These are phyloP conservation scores for Fomitopsis serialis DNA, from an alignment of 768 basidiomycete species.

Conservation along the genomic window DNA sequence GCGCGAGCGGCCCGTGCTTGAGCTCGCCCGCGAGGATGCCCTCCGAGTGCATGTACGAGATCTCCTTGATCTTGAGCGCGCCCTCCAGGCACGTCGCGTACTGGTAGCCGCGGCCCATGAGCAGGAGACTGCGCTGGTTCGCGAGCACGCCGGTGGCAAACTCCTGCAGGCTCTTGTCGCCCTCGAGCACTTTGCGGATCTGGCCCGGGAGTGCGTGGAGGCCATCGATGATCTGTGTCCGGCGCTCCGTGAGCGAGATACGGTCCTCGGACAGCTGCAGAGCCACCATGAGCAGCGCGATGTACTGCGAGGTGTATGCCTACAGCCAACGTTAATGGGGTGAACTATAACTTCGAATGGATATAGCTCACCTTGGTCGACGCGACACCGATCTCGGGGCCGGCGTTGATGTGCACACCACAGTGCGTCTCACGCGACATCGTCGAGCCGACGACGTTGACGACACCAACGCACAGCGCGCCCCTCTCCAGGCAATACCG, in stretches of 20 bases:
- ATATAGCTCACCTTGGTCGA: constrained; percentile 76
- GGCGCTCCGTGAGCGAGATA: constrained; percentile 85
- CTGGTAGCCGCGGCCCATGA: constrained; percentile 99
- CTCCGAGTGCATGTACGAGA: constrained; percentile 86
- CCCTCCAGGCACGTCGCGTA: constrained; percentile 98
- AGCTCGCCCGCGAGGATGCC: constrained; percentile 97
- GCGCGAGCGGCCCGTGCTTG: constrained; percentile 96
- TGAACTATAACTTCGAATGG: background rate
- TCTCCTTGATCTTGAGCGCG: constrained; percentile 99
- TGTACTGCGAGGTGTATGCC: constrained; percentile 99
- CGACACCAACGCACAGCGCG: constrained; percentile 93
- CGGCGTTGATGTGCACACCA: constrained; percentile 99
- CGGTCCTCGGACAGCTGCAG: constrained; percentile 96
- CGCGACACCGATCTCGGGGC: constrained; percentile 98
- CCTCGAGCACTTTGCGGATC: constrained; percentile 82
- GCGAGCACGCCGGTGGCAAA: constrained; percentile 75
- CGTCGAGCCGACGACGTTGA: constrained; percentile 98
- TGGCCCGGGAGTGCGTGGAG: constrained; percentile 86
- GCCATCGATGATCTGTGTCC: constrained; percentile 90
- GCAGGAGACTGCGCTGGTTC: constrained; percentile 80
- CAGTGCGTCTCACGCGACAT: constrained; percentile 98
- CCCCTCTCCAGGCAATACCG: constrained; percentile 96
- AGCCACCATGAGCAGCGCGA: constrained; percentile 98
- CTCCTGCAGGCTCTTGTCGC: constrained; percentile 71
- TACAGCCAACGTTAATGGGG: constrained; percentile 19